Evolutionary conservation across 2,329 filamentous ascomycete species (phyloP), one percentile per base, ranked within the genome.

Genomic region (Sporothrix pseudoabietina): DNA sequence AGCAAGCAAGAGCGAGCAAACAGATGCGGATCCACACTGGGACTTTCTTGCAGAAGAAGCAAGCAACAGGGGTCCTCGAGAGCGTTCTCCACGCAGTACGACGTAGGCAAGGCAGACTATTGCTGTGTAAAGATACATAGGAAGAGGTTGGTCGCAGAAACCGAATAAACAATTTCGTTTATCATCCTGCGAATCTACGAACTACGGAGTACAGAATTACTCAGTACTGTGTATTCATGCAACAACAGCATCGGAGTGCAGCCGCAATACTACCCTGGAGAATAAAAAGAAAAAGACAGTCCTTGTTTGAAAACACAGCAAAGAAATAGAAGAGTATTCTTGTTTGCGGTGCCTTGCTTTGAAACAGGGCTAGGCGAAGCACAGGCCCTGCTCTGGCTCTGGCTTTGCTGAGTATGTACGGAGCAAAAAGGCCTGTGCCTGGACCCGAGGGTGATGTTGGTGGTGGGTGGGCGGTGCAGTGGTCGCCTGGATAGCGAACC

Each of bases 291-390:
- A n/a, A n/a, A 30, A 30, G 22, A 26, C 26, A 55, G 44, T 49
- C 44, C 44, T 19, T 49, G 44, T 49, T 49, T 49, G 44, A 55
- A 30, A 55, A 55, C 52, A 55, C 12, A 30, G 22, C 22, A 55
- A 55, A 26, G 22, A 55, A 2, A 55, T 5, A 55, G 16, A 54
- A 55, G 12, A 19, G 57, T 19, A 41, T 63, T 63, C 32, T 63
- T 63, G 57, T 41, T 63, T 35, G 32, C 47, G 12, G 47, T 54
- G 65, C 52, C 65, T 68, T 35, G 65, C 26, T 32, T 52, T 52
- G 65, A 68, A 68, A 68, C 65, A 26, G 65, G 65, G 26, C 12
- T 68, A 68, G 65, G 65, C 65, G 65, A 68, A 68, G 44, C 39
- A 26, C n/a, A 26, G 61, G n/a, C 61, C 61, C 19, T 12, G 30